Evolutionary conservation across 2,329 filamentous ascomycete genomes (phyloP).

Genomic region (Colletotrichum sp.): DNA sequence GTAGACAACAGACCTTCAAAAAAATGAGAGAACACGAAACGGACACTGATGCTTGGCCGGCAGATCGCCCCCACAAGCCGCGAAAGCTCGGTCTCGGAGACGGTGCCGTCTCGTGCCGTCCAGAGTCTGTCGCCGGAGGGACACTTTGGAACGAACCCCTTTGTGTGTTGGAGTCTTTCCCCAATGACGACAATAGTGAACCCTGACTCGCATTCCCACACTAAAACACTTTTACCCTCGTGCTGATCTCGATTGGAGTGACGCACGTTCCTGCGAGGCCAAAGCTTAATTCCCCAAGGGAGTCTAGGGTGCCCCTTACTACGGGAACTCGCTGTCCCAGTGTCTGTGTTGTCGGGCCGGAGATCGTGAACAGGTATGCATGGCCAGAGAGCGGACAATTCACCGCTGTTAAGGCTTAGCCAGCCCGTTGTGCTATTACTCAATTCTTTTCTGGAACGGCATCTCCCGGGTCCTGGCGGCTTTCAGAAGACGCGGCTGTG

Average conservation of each 20-base stretch:
- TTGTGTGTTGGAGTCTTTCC: not conserved
- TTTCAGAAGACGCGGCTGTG: not conserved
- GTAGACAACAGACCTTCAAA: not conserved
- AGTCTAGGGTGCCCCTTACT: not conserved
- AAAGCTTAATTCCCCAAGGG: not conserved
- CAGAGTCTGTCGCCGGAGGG: not conserved
- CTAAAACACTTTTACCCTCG: not conserved
- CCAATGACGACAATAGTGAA: not conserved
- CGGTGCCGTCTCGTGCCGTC: not conserved
- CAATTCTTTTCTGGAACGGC: not conserved
- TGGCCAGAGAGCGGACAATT: not conserved
- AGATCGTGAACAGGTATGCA: not conserved
- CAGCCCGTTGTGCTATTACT: not conserved
- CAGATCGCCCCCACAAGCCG: not conserved
- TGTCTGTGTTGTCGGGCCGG: not conserved
- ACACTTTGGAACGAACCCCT: not conserved
- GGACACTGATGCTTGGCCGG: not conserved
- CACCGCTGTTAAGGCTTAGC: not conserved
- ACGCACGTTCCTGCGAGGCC: conserved; percentile 6
- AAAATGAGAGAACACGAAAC: not conserved
- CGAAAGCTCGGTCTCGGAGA: not conserved
- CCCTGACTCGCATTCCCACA: not conserved
- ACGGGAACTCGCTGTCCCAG: not conserved
- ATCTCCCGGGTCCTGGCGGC: not conserved
- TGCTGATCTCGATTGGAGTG: conserved; percentile 6